Conservation (phyloP, 805 yeast genomes). For the Candida awuae region DNA sequence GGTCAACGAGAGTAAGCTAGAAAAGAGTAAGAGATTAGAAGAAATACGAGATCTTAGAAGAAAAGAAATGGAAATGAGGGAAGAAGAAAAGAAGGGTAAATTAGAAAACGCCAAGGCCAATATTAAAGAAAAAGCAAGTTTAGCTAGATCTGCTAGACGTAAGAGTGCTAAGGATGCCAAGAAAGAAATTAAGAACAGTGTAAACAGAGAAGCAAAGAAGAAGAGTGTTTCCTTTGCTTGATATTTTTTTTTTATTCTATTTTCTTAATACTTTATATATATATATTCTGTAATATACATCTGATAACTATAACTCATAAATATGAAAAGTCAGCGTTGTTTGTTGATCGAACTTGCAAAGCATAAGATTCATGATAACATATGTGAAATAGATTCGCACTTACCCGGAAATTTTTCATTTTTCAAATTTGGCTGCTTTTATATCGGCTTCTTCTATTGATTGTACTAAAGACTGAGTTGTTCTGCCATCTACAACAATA, state of each 20-base stretch:
- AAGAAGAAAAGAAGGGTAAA: constrained; percentile 56
- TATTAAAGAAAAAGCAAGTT: constrained; percentile 61
- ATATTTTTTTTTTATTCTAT: neutral
- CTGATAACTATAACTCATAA: too few species aligned
- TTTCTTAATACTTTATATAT: too few species aligned
- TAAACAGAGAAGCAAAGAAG: constrained; percentile 27
- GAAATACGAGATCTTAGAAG: constrained; percentile 82
- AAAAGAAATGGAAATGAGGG: constrained; percentile 80
- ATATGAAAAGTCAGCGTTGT: too few species aligned
- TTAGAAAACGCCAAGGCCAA: constrained; percentile 73
- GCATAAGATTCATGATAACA: too few species aligned
- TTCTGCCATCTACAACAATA: too few species aligned
- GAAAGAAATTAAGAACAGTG: constrained; percentile 19
- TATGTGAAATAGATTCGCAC: too few species aligned
- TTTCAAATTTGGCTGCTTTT: too few species aligned
- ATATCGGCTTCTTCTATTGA: too few species aligned
- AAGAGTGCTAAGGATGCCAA: constrained; percentile 36
- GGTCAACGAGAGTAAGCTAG: constrained; percentile 79
- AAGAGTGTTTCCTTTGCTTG: constrained; percentile 46
- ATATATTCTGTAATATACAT: too few species aligned
- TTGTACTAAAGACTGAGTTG: too few species aligned
- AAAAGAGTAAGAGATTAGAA: constrained; percentile 81
- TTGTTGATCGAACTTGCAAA: too few species aligned
- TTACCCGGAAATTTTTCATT: too few species aligned
- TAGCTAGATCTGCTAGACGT: constrained; percentile 64